Base-by-base conservation (phyloP, 2,329 filamentous ascomycete genomes). In the Aspergillus clavatus region DNA sequence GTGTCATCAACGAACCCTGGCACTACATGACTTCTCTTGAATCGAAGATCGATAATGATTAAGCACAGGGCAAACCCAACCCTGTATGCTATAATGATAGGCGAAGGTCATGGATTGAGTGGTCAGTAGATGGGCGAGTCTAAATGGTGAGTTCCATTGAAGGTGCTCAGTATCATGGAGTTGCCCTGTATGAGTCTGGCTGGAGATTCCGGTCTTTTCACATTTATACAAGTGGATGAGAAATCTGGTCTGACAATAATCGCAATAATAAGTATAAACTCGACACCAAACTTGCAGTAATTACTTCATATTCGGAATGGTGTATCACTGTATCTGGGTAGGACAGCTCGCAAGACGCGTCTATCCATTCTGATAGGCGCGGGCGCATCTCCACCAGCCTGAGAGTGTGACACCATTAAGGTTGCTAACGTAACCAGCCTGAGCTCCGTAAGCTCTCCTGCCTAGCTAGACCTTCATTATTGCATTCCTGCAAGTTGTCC, bases 401-500 rank as follows among this genome's bases (percentile, higher is more conserved):
- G n/a, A 24, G 23, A 24, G 8, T 24, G 31, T 18, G 31, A 35
- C 18, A 29, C 27, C 27, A 43, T 50, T 24, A 47, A 23, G 39
- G 47, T 42, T 44, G 49, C 50, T 53, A 47, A 56, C 50, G 52
- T 56, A 56, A 57, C 44, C 36, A 52, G 55, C 8, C 23, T 24
- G 8, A 63, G 62, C 62, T 65, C 61, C 62, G 62, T 63, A 59
- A 66, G 61, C 62, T 67, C 60, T 56, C 59, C 61, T 67, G 61
- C 60, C 63, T 67, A 56, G 42, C 42, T 48, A 38, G 47, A 27
- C 24, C 28, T 16, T 16, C 28, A 22, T 26, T 39, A 33, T 47
- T 54, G 47, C 33, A 52, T 40, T 21, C 14, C 29, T 16, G n/a
- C 14, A 16, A 33, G 12, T 2, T 10, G 6, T 16, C 28, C 5